Conservation (phyloP, 73 alveolate species). For the Symbiodinium pilosum region DNA sequence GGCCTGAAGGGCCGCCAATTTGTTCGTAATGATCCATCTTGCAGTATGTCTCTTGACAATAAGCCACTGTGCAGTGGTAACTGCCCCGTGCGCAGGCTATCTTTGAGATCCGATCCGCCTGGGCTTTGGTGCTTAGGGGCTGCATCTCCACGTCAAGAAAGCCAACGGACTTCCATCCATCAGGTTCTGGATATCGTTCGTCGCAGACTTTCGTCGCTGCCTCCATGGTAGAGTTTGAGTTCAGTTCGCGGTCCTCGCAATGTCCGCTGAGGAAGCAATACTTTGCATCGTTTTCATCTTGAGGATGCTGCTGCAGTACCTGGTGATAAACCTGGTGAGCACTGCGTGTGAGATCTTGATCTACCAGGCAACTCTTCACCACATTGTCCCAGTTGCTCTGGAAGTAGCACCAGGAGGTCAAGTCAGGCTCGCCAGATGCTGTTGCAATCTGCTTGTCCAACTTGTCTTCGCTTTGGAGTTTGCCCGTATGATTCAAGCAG, state of each 20-base stretch:
- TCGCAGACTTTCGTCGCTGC: background rate
- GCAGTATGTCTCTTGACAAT: constrained; percentile 10
- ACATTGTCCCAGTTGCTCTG: background rate
- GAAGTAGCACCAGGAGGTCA: background rate
- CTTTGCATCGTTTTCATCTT: background rate
- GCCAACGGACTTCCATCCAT: background rate
- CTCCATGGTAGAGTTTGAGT: background rate
- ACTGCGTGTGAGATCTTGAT: background rate
- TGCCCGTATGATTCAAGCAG: background rate
- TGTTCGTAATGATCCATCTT: background rate
- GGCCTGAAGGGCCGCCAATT: no score
- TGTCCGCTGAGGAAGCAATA: background rate
- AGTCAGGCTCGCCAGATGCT: background rate
- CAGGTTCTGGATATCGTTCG: background rate
- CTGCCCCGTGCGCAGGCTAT: background rate
- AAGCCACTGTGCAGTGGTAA: background rate
- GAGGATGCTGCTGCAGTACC: background rate
- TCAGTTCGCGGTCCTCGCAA: background rate
- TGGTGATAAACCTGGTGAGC: background rate
- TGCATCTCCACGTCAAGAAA: background rate
- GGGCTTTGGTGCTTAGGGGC: background rate
- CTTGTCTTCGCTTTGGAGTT: background rate
- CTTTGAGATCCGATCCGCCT: background rate
- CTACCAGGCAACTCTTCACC: constrained; percentile 2
- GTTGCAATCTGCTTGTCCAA: background rate